Conservation (phyloP, 768 basidiomycete species). For the Multifurca ochricompacta region DNA sequence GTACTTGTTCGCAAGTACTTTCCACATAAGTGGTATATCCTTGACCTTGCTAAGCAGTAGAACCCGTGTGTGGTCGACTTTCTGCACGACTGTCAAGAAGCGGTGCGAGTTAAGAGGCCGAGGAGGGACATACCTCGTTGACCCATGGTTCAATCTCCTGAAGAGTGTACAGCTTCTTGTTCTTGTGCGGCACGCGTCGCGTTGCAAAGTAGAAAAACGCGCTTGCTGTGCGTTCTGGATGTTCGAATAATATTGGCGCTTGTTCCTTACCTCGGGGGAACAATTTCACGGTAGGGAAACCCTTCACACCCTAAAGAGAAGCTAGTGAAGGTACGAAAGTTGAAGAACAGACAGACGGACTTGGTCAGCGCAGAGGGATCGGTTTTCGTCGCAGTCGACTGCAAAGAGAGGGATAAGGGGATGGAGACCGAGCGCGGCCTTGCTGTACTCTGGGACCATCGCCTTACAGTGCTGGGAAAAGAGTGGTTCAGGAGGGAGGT, state of each 20-base stretch:
- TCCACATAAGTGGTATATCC: conserved; percentile 72
- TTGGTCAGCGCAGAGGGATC: conserved; percentile 74
- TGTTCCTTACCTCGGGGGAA: conserved; percentile 70
- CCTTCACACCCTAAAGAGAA: conserved; percentile 55
- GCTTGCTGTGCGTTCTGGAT: conserved; percentile 60
- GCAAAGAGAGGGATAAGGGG: conserved; percentile 87
- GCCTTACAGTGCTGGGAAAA: conserved; percentile 66
- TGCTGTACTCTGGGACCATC: conserved; percentile 78
- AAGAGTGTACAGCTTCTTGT: conserved; percentile 49
- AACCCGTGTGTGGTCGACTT: conserved; percentile 42
- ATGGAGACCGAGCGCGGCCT: conserved; percentile 68
- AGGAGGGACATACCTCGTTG: conserved; percentile 44
- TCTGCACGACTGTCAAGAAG: conserved; percentile 24
- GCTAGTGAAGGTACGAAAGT: neutral
- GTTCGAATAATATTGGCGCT: conserved; percentile 57
- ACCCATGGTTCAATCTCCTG: conserved; percentile 62
- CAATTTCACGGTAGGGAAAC: conserved; percentile 91
- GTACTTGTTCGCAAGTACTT: conserved; percentile 69
- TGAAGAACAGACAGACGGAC: conserved; percentile 26
- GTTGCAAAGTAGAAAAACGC: conserved; percentile 72
- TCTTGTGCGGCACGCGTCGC: conserved; percentile 62
- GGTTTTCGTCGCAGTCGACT: conserved; percentile 92
- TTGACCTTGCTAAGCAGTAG: conserved; percentile 70
- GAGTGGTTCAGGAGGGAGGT: neutral
- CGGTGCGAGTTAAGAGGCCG: neutral